A percentile compares a stretch with the other conserved stretches of the same genome.
These are phyloP conservation scores for Ballota nigra DNA, from an alignment of 257 asterid species.

Conservation along the genomic window DNA sequence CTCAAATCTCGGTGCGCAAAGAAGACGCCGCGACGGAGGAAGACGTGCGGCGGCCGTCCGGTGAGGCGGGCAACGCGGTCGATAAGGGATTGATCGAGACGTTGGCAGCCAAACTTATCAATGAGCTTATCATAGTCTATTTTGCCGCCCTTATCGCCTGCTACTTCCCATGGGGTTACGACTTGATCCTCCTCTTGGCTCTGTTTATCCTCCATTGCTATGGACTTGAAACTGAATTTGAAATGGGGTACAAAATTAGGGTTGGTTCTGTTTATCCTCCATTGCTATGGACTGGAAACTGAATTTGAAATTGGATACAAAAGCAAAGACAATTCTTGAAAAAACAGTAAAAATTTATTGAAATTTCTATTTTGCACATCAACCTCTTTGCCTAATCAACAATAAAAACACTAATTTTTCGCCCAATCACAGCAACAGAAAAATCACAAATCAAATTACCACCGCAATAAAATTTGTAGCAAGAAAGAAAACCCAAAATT, in stretches of 20 bases:
- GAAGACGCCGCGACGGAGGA: constrained; percentile 96
- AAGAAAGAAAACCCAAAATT: no score
- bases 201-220: constrained; percentile 37
- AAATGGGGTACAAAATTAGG: not conserved
- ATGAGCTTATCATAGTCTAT: constrained; percentile 91
- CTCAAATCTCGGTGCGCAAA: constrained; percentile 88
- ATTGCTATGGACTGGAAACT: no score
- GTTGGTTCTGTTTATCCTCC: no score
- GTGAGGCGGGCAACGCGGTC: constrained; percentile 79
- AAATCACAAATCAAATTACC: no score
- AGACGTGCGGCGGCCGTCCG: constrained; percentile 69
- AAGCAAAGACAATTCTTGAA: no score
- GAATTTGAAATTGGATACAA: no score
- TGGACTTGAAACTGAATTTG: not conserved
- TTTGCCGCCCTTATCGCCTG: constrained; percentile 76
- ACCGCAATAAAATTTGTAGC: no score
- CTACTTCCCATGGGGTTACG: constrained; percentile 88
- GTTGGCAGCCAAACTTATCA: constrained; percentile 86
- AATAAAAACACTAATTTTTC: no score
- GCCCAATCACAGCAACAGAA: no score
- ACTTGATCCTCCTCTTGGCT: constrained; percentile 58
- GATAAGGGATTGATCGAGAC: constrained; percentile 62
- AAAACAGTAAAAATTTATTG: no score
- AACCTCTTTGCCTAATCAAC: no score
- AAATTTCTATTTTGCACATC: no score